Evolutionary conservation across 768 basidiomycete species (phyloP).

Genomic region (Suillus paluster): DNA sequence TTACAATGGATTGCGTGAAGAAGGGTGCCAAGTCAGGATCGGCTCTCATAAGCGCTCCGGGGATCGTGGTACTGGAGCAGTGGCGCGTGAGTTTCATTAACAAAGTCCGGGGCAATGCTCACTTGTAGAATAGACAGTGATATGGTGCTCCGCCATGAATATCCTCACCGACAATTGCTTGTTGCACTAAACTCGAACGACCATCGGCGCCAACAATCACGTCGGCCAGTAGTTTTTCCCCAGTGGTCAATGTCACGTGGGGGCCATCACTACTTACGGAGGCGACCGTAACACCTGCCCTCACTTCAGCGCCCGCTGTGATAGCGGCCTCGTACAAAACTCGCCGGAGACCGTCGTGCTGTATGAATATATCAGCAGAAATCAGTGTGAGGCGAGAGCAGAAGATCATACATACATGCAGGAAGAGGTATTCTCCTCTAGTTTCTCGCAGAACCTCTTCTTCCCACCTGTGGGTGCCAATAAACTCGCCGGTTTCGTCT

Average conservation of each 20-base stretch:
- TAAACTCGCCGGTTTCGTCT: conserved; percentile 49
- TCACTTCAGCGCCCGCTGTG: conserved; percentile 52
- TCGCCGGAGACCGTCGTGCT: conserved; percentile 58
- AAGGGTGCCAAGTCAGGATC: conserved; percentile 45
- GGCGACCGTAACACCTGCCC: conserved; percentile 45
- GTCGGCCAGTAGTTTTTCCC: conserved; percentile 51
- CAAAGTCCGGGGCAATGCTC: conserved; percentile 13
- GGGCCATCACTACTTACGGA: conserved; percentile 31
- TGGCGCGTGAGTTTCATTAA: not conserved
- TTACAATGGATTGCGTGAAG: conserved; percentile 23
- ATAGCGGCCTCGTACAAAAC: conserved; percentile 51
- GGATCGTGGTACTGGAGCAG: conserved; percentile 42
- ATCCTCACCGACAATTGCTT: conserved; percentile 36
- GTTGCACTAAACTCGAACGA: conserved; percentile 45
- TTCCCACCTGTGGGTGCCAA: conserved; percentile 52
- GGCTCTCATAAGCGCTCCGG: conserved; percentile 41
- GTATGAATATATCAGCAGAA: conserved; percentile 11
- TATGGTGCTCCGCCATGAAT: conserved; percentile 31
- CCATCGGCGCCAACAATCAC: conserved; percentile 68
- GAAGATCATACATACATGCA: conserved; percentile 42
- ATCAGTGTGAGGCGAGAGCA: conserved; percentile 3
- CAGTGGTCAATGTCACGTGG: conserved; percentile 44
- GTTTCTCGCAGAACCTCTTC: conserved; percentile 51
- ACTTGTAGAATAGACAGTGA: conserved; percentile 50
- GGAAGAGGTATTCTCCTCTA: conserved; percentile 53